Evolutionary conservation across 2,329 filamentous ascomycete species (phyloP).

Genomic region (Aspergillus latus): DNA sequence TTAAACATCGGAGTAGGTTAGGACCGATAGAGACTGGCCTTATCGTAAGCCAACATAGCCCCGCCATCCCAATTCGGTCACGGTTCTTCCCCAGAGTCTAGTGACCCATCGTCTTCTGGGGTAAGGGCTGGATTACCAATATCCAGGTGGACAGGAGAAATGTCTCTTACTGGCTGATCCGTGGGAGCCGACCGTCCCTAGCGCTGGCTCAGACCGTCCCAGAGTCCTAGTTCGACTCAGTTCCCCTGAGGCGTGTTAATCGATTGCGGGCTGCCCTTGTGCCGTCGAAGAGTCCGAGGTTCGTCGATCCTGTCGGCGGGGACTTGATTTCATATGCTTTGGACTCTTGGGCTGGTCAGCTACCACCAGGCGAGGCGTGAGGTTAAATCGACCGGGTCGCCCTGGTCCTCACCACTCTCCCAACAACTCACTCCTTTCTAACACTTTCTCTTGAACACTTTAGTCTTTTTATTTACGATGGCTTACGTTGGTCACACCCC

Average conservation of each 20-base stretch:
- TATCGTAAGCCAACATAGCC: too few relatives aligned
- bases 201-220: neutral
- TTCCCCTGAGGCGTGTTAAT: neutral
- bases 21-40: neutral
- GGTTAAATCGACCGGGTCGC: neutral
- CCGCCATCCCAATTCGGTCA: neutral
- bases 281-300: constrained; percentile 19
- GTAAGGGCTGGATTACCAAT: neutral
- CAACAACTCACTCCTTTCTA: neutral
- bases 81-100: neutral
- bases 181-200: neutral
- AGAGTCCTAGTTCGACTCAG: neutral
- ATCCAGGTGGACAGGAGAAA: too few relatives aligned
- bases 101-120: neutral
- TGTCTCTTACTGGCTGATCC: neutral
- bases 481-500: constrained; percentile 13
- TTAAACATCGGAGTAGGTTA: neutral
- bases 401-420: neutral
- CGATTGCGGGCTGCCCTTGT: neutral
- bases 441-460: neutral
- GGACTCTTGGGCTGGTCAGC: neutral
- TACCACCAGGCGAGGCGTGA: neutral
- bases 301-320: constrained; percentile 18
- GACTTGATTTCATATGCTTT: constrained; percentile 20
- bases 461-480: constrained; percentile 11